Percentiles rank a stretch among this genome's conserved stretches.
Conservation (phyloP, 2,329 filamentous ascomycete species). For the Pseudogymnoascus sp. region DNA sequence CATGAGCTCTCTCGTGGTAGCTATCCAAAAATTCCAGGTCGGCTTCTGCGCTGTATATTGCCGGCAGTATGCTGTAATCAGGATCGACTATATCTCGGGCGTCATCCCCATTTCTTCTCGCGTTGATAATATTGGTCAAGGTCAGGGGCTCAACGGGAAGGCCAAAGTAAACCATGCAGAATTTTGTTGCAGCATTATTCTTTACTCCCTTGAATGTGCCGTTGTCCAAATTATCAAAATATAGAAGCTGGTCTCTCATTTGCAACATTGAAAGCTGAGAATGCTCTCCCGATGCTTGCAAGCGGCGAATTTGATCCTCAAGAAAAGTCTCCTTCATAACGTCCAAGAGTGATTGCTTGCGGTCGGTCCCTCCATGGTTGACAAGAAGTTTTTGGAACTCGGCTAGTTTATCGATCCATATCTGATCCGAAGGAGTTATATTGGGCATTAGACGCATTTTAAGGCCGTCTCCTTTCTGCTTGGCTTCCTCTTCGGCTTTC, state of each 20-base stretch:
- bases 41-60: conserved; percentile 22
- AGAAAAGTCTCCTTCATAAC: conserved; percentile 12
- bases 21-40: conserved; percentile 26
- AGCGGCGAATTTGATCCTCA: conserved; percentile 6
- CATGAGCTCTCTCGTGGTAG: conserved; percentile 24
- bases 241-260: conserved; percentile 11
- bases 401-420: conserved; percentile 12
- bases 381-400: conserved; percentile 12
- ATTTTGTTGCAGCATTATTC: conserved; percentile 26
- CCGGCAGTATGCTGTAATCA: conserved; percentile 14
- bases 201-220: conserved; percentile 17
- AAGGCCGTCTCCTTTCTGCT: neutral
- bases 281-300: conserved; percentile 16
- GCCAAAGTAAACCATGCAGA: conserved; percentile 28
- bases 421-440: conserved; percentile 16
- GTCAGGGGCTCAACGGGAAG: conserved; percentile 25
- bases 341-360: neutral
- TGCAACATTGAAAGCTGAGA: conserved; percentile 14
- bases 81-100: conserved; percentile 13
- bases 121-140: conserved; percentile 20
- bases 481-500: neutral
- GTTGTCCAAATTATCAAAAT: conserved; percentile 18
- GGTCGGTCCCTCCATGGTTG: neutral
- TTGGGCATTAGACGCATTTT: conserved; percentile 10
- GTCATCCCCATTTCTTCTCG: conserved; percentile 16